These are phyloP conservation scores for Colletotrichum sp. DNA, from an alignment of 2,329 filamentous ascomycete genomes.

Conservation along the genomic window DNA sequence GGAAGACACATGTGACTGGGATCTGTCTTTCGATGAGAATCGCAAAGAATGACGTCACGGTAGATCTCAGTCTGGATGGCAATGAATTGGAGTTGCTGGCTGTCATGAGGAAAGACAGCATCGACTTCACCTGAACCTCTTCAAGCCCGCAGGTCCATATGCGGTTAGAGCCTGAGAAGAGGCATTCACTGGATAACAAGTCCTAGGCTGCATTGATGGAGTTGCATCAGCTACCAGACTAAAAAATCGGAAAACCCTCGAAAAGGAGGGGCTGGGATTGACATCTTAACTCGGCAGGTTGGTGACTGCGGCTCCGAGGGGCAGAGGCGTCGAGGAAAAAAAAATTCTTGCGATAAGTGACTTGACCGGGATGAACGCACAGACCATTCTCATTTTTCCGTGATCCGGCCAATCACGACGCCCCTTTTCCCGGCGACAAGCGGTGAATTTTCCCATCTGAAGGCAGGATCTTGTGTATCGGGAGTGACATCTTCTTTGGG, in stretches of 20 bases:
- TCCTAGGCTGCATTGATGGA: not conserved
- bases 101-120: not conserved
- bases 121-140: not conserved
- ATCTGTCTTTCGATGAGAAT: not conserved
- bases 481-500: constrained; percentile 37
- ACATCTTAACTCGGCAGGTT: not conserved
- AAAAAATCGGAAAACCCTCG: not conserved
- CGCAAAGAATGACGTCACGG: not conserved
- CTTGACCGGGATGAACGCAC: not conserved
- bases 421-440: constrained; percentile 2
- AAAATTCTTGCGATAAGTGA: constrained; percentile 16
- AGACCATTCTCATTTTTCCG: not conserved
- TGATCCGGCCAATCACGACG: not conserved
- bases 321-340: not conserved
- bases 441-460: constrained; percentile 37
- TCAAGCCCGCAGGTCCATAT: not conserved
- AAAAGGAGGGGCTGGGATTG: constrained; percentile 15
- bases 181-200: not conserved
- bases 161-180: not conserved
- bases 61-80: not conserved
- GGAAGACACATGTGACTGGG: not conserved
- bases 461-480: constrained; percentile 41
- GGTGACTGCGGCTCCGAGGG: constrained; percentile 1
- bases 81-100: not conserved
- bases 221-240: not conserved